Evolutionary conservation across 2,329 filamentous ascomycete species (phyloP).

Genomic region (Leptoxyphium fumago): DNA sequence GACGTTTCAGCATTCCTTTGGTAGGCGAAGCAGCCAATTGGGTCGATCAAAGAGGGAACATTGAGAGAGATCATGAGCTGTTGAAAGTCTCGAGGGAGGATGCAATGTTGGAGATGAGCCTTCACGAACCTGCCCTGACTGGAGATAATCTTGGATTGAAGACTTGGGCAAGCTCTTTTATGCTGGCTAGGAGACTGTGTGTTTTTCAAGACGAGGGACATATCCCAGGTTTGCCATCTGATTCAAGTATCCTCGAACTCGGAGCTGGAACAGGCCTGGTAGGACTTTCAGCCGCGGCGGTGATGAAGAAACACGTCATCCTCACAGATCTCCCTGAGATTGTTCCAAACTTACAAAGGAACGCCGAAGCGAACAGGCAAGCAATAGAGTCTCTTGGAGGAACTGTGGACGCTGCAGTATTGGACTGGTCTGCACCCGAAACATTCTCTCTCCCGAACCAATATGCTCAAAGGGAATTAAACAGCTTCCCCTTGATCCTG

Average conservation of each 20-base stretch:
- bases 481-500: slow-evolving; percentile 48
- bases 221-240: slow-evolving; percentile 5
- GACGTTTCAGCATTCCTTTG: slow-evolving; percentile 41
- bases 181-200: slow-evolving; percentile 59
- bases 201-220: slow-evolving; percentile 12
- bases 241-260: slow-evolving; percentile 49
- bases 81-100: slow-evolving; percentile 6
- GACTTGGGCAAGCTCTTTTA: slow-evolving; percentile 86
- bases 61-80: slow-evolving; percentile 6
- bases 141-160: slow-evolving; percentile 83
- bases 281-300: slow-evolving; percentile 65
- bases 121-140: slow-evolving; percentile 77
- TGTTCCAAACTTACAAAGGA: slow-evolving; percentile 62
- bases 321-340: slow-evolving; percentile 80
- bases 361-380: slow-evolving; percentile 49
- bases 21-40: not conserved
- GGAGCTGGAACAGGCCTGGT: slow-evolving; percentile 87
- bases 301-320: slow-evolving; percentile 51
- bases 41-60: slow-evolving; percentile 1
- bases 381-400: slow-evolving; percentile 43
- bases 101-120: slow-evolving; percentile 44
- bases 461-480: slow-evolving; percentile 2
- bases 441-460: not conserved
- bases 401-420: slow-evolving; percentile 43
- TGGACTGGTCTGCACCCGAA: slow-evolving; percentile 59